Evolutionary conservation across 2,329 filamentous ascomycete species (phyloP).

Genomic region (Ophiostoma fasciatum): DNA sequence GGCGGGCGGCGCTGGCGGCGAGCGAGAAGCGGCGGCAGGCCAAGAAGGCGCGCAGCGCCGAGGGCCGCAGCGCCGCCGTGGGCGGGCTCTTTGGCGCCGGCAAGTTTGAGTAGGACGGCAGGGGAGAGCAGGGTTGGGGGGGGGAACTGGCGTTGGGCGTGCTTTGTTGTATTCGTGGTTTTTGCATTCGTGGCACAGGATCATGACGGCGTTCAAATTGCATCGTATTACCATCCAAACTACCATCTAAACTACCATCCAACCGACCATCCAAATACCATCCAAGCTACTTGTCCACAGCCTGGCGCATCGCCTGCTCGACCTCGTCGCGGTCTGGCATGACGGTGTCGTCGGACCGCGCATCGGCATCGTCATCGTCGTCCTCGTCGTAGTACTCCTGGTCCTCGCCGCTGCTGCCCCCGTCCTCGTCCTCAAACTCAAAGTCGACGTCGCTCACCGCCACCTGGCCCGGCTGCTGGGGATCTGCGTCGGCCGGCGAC

Average conservation of each 20-base stretch:
- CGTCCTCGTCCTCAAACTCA: slow-evolving; percentile 1
- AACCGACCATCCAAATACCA: too few relatives aligned
- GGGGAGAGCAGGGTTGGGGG: too few relatives aligned
- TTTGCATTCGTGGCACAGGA: neutral
- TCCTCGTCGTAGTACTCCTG: slow-evolving; percentile 12
- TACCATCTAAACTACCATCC: neutral
- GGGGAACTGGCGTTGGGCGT: too few relatives aligned
- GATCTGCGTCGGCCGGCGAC: too few relatives aligned
- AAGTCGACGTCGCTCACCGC: neutral
- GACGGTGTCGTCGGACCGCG: slow-evolving; percentile 9
- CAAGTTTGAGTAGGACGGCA: slow-evolving; percentile 35
- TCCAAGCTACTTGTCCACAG: neutral
- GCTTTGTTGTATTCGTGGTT: neutral
- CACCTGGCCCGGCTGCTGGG: too few relatives aligned
- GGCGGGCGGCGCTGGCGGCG: slow-evolving; percentile 38
- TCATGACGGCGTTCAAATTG: neutral
- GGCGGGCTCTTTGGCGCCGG: slow-evolving; percentile 44
- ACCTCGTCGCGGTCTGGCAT: slow-evolving; percentile 12
- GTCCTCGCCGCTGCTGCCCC: slow-evolving; percentile 5
- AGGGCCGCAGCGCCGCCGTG: slow-evolving; percentile 39
- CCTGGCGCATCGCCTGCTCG: slow-evolving; percentile 2
- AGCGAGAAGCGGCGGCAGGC: slow-evolving; percentile 43
- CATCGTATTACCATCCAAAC: too few relatives aligned
- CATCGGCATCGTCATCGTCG: slow-evolving; percentile 3
- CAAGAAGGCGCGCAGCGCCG: slow-evolving; percentile 41